Evolutionary conservation across 306 rosid genomes (phyloP), one percentile per base, ranked within the genome.

Genomic region (Quercus wislizeni): DNA sequence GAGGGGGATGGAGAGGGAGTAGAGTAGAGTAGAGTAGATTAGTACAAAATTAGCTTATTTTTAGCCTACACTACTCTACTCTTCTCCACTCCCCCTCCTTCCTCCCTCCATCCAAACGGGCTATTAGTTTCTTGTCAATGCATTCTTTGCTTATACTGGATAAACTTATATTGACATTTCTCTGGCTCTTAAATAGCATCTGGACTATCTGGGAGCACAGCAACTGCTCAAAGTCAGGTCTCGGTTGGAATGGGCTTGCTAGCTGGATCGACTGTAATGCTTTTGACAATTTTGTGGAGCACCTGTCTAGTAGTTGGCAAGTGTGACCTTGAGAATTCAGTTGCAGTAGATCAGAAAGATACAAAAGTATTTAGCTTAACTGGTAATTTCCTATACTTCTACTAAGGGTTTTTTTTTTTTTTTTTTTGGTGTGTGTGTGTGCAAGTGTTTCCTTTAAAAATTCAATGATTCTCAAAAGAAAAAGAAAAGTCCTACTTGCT

Each of bases 181-280:
- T 30, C 25, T 12, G 43, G 23, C 19, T 31, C 78, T 23, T 57
- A 49, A 57, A 21, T 59, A 90, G 92, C 87, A n/a, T 92, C 94
- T 73, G 94, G 91, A 78, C 84, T 90, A 73, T 92, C 94, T 65
- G 94, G 94, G 12, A 86, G 87, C 46, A 67, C 64, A 63, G 97
- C 84, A 79, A 83, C 84, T 23, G 92, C 91, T 84, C 92, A 92
- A 78, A 84, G 89, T 87, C 92, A 90, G 87, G 94, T 90, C 67
- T 84, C 85, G 4, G 91, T 92, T 46, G 97, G 97, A 74, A 90
- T 92, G 91, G 94, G 97, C 30, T 85, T 92, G 84, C 84, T 92
- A 8, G 91, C 97, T 68, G 94, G 97, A 79, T 92, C 92, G 19
- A 92, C 89, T 25, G 89, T 87, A 79, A 74, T 90, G 83, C 91